Base-by-base conservation (phyloP, 2,329 filamentous ascomycete genomes). In the Penicillium sumatraense region DNA sequence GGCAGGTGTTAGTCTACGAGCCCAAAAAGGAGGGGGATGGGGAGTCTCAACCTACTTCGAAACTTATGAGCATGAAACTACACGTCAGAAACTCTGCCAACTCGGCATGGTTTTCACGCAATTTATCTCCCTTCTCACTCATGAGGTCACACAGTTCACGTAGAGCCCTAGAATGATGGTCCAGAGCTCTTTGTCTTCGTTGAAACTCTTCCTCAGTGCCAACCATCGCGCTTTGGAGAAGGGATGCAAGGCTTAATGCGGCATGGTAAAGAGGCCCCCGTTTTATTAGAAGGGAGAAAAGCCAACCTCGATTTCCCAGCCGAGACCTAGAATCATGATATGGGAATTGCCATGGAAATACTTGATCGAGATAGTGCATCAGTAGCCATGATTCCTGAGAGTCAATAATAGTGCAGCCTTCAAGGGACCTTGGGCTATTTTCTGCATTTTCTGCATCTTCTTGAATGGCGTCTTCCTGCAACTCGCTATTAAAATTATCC, bases 311-410 rank as follows among this genome's bases (percentile, higher is more conserved):
- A 33, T 53, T 53, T 13, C 50, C 50, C 20, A 53, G 5, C 11
- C 50, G 33, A 16, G 50, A 53, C 9, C 35, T 23, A 21, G 50
- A 24, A 23, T 47, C 42, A 41, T 41, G 33, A 42, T 53, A 53
- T 2, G 50, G 50, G 23, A 48, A 53, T 29, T 53, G 50, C 50
- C 50, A 53, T 16, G 50, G 50, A 18, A 53, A 53, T 13, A 53
- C 50, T 53, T 33, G 50, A 48, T 53, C 50, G 24, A 53, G 50
- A 41, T 53, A 53, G 26, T 53, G 50, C 50, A 53, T 53, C 23
- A 53, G 38, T 21, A 53, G 13, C 36, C 33, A 47, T 31, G 50
- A 42, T 24, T 53, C 50, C 18, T 47, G 50, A 10, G 33, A 21
- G 16, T 53, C 50, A 31, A 53, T 46, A 23, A 11, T 38, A n/a